Evolutionary conservation across 2,329 filamentous ascomycete species (phyloP).

Genomic region (Cephalotrichum gorgonifer): DNA sequence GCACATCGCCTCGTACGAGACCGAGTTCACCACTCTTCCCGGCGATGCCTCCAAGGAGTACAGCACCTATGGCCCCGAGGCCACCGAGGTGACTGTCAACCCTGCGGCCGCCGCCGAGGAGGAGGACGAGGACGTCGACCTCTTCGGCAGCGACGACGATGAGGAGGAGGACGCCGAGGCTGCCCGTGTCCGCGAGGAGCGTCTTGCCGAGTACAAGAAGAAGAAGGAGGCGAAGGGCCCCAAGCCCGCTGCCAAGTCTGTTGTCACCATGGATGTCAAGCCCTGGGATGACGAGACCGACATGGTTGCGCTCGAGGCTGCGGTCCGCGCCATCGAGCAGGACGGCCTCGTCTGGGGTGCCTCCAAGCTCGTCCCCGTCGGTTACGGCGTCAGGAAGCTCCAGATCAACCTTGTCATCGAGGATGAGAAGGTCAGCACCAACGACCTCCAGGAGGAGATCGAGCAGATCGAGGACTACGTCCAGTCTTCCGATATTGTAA

Average conservation of each 20-base stretch:
- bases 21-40: slow-evolving; percentile 81
- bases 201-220: slow-evolving; percentile 85
- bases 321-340: slow-evolving; percentile 75
- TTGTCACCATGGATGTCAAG: slow-evolving; percentile 94
- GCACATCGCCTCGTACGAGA: slow-evolving; percentile 88
- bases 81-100: slow-evolving; percentile 67
- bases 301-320: slow-evolving; percentile 69
- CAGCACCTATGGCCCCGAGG: slow-evolving; percentile 86
- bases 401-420: slow-evolving; percentile 97
- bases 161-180: slow-evolving; percentile 92
- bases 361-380: slow-evolving; percentile 79
- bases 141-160: slow-evolving; percentile 82
- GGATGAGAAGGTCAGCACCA: slow-evolving; percentile 60
- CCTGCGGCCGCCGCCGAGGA: slow-evolving; percentile 61
- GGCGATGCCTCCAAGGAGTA: slow-evolving; percentile 85
- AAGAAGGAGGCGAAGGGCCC: slow-evolving; percentile 96
- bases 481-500: slow-evolving; percentile 86
- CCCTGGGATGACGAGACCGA: slow-evolving; percentile 98
- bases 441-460: slow-evolving; percentile 82
- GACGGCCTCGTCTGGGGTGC: slow-evolving; percentile 95
- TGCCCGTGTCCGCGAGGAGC: slow-evolving; percentile 73
- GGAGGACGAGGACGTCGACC: slow-evolving; percentile 73
- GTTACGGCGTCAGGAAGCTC: slow-evolving; percentile 98
- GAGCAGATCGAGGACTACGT: slow-evolving; percentile 82
- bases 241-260: slow-evolving; percentile 89